A percentile compares a stretch with the other conserved stretches of the same genome.
Evolutionary conservation across 2,329 filamentous ascomycete genomes (phyloP).

Genomic region (Blastomyces gilchristii): DNA sequence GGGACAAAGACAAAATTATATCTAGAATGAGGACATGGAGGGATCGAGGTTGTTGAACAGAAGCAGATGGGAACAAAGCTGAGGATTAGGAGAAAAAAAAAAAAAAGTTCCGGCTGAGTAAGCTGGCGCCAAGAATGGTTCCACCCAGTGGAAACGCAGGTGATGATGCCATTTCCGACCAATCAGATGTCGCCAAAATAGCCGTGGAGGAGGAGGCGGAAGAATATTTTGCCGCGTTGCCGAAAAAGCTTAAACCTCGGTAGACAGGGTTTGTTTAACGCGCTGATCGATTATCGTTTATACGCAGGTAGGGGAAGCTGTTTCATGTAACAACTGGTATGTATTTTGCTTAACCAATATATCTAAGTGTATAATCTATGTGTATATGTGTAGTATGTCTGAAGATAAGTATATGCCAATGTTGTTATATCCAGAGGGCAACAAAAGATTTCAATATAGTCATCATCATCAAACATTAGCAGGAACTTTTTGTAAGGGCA

Average conservation of each 20-base stretch:
- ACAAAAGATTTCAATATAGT: background rate
- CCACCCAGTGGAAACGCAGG: background rate
- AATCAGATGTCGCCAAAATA: background rate
- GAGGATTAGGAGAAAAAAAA: no score
- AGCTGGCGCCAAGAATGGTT: no score
- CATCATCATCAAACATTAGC: background rate
- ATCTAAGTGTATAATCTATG: no score
- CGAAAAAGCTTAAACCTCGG: background rate
- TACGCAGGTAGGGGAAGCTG: no score
- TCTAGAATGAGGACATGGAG: background rate
- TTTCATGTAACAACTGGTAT: no score
- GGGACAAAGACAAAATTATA: background rate
- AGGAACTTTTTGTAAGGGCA: background rate
- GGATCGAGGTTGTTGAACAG: background rate
- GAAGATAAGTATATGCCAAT: no score
- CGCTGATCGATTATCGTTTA: no score
- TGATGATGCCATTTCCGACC: conserved; percentile 7
- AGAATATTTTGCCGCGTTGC: background rate
- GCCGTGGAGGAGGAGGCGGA: background rate
- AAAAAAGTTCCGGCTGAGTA: no score
- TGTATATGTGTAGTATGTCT: no score
- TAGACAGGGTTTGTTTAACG: no score
- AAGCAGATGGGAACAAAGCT: background rate
- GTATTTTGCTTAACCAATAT: no score
- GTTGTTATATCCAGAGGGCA: no score